Evolutionary conservation across 495 filamentous ascomycete genomes (phyloP).

Genomic region (Aspergillus leporis): DNA sequence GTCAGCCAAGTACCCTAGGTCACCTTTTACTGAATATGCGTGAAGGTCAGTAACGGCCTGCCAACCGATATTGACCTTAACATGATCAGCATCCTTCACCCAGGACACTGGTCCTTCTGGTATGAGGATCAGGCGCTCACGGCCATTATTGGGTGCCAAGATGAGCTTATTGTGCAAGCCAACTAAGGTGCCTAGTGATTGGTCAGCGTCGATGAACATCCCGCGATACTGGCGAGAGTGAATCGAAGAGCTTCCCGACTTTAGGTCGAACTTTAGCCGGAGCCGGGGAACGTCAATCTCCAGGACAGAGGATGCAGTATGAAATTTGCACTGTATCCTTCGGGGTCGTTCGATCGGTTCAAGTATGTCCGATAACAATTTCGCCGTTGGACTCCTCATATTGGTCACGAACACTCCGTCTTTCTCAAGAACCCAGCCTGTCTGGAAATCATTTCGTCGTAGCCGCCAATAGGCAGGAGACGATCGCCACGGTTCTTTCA

Average conservation of each 20-base stretch:
- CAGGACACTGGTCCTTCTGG: slow-evolving; percentile 37
- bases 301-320: slow-evolving; percentile 19
- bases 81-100: slow-evolving; percentile 30
- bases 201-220: slow-evolving; percentile 53
- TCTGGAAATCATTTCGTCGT: too few species aligned
- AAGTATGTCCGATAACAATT: slow-evolving; percentile 33
- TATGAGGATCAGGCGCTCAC: slow-evolving; percentile 47
- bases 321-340: slow-evolving; percentile 33
- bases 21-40: slow-evolving; percentile 51
- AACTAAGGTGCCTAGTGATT: slow-evolving; percentile 50
- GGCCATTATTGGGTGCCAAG: slow-evolving; percentile 28
- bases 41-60: slow-evolving; percentile 22
- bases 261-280: slow-evolving; percentile 50
- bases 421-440: too few species aligned
- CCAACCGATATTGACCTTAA: slow-evolving; percentile 39
- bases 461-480: slow-evolving; percentile 33
- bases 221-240: slow-evolving; percentile 53
- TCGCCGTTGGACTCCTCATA: slow-evolving; percentile 31
- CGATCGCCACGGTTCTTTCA: slow-evolving; percentile 41
- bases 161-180: slow-evolving; percentile 58
- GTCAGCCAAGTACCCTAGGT: slow-evolving; percentile 50
- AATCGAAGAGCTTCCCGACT: slow-evolving; percentile 27
- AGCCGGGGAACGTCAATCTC: slow-evolving; percentile 50
- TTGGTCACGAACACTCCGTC: slow-evolving; percentile 25
- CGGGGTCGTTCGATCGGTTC: slow-evolving; percentile 31